Evolutionary conservation across 2,329 filamentous ascomycete species (phyloP).

Genomic region (Geosmithia flava): DNA sequence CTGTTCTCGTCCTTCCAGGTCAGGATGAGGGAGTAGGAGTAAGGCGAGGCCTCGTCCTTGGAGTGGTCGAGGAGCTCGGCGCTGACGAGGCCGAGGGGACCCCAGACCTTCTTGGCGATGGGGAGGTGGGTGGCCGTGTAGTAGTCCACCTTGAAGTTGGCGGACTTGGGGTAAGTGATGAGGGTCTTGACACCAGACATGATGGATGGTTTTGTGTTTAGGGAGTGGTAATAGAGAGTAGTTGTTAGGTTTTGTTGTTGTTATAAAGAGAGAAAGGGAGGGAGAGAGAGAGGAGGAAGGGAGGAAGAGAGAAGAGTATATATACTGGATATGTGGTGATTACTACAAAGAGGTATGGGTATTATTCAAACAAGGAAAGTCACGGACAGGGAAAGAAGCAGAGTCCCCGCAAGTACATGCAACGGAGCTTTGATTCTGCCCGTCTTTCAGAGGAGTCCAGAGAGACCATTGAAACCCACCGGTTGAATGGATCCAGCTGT

Average conservation of each 20-base stretch:
- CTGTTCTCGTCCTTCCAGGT: not conserved
- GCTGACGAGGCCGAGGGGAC: not conserved
- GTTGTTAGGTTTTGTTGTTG: no score
- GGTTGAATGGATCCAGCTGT: no score
- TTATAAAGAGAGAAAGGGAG: not conserved
- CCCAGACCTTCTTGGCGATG: not conserved
- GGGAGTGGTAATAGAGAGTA: not conserved
- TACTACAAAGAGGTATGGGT: no score
- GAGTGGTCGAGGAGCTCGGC: not conserved
- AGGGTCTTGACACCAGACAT: not conserved
- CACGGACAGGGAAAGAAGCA: no score
- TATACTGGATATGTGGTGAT: no score
- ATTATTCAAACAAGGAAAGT: no score
- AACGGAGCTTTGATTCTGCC: no score
- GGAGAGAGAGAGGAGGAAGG: not conserved
- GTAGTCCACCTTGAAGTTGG: not conserved
- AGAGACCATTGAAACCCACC: no score
- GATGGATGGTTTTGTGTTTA: not conserved
- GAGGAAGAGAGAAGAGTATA: no score
- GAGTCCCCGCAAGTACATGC: no score
- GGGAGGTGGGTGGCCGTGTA: not conserved
- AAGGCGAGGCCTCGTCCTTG: not conserved
- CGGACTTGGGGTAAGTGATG: not conserved
- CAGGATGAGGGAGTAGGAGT: not conserved
- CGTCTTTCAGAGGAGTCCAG: no score